Conservation (phyloP, 202 grass and related monocot species). For the Musa balbisiana region DNA sequence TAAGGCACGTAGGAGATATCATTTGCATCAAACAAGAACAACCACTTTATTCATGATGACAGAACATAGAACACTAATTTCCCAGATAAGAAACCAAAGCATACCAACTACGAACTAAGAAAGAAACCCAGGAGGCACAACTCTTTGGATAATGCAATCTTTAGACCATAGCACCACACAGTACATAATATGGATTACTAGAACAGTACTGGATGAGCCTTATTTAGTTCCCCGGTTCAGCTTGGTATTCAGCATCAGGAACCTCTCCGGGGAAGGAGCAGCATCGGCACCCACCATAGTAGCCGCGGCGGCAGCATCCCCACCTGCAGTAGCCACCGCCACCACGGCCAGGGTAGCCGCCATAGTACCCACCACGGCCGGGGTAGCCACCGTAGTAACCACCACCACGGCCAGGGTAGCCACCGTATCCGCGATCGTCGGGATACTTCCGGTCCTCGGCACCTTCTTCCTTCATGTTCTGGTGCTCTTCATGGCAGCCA, state of each 20-base stretch:
- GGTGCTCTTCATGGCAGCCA: too few species aligned
- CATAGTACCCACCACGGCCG: background rate
- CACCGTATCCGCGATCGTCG: background rate
- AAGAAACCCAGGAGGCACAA: too few species aligned
- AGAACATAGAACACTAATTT: too few species aligned
- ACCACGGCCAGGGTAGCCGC: constrained; percentile 10
- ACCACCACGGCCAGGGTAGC: background rate
- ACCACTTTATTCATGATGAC: too few species aligned
- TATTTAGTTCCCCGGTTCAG: background rate
- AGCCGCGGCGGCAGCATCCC: constrained; percentile 13
- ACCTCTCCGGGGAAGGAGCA: background rate
- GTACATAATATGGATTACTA: too few species aligned
- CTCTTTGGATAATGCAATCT: too few species aligned
- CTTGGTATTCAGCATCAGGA: background rate
- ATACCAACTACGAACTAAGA: too few species aligned
- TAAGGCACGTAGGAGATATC: too few species aligned
- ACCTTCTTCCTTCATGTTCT: background rate
- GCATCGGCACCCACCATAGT: constrained; percentile 4
- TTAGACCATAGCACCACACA: too few species aligned
- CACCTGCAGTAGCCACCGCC: constrained; percentile 17
- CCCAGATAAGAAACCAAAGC: too few species aligned
- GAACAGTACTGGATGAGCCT: too few species aligned
- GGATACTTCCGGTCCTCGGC: background rate
- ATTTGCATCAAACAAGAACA: too few species aligned
- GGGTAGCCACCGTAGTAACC: constrained; percentile 11